Percentiles rank a stretch among this genome's conserved stretches.
These are phyloP conservation scores for Solanum aculeatissimum DNA, from an alignment of 305 asterid species.

Conservation along the genomic window DNA sequence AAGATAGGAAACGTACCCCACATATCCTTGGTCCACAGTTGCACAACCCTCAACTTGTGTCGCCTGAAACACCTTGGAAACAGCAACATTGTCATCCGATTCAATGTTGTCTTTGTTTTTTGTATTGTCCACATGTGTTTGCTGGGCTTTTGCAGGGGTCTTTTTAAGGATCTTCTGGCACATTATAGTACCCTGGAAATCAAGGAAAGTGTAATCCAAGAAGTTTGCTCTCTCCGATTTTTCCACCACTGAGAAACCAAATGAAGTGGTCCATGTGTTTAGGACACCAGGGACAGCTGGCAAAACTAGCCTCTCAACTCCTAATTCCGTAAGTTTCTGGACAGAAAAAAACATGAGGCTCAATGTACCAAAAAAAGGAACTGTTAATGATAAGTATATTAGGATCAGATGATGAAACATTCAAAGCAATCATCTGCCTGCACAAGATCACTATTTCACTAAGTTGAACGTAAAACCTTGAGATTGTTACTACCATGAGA, in stretches of 20 bases:
- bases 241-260: constrained; percentile 64
- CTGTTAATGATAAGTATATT: not conserved
- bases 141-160: constrained; percentile 25
- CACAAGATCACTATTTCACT: not conserved
- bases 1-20: constrained; percentile 24
- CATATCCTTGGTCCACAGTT: constrained; percentile 23
- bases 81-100: constrained; percentile 20
- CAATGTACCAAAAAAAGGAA: not conserved
- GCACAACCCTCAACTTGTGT: constrained; percentile 22
- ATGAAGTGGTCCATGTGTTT: constrained; percentile 66
- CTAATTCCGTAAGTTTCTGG: constrained; percentile 58
- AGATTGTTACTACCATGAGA: not conserved
- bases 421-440: not conserved
- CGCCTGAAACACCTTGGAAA: constrained; percentile 30
- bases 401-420: not conserved
- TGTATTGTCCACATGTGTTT: constrained; percentile 9
- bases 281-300: constrained; percentile 64
- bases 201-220: constrained; percentile 46
- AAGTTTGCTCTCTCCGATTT: constrained; percentile 48
- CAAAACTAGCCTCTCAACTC: constrained; percentile 86
- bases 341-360: not conserved
- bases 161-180: constrained; percentile 57
- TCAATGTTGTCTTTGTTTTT: constrained; percentile 3
- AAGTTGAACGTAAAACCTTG: not conserved
- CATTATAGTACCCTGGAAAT: constrained; percentile 65